These are phyloP conservation scores for Umbilicaria muhlenbergii DNA, from an alignment of 495 filamentous ascomycete genomes.

Conservation along the genomic window DNA sequence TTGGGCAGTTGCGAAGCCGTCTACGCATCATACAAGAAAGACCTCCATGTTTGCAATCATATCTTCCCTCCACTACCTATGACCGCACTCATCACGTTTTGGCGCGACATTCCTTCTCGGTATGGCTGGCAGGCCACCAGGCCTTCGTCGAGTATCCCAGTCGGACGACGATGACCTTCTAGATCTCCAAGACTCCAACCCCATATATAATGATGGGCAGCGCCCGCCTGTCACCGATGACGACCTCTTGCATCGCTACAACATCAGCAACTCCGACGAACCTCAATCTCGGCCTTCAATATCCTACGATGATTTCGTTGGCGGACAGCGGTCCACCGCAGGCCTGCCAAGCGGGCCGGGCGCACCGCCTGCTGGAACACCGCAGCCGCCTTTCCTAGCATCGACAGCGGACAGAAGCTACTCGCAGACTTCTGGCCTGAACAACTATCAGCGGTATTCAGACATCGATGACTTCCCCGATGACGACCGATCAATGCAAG, in stretches of 20 bases:
- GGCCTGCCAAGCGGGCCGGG: slow-evolving; percentile 37
- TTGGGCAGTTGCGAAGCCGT: no score
- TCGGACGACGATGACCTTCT: slow-evolving; percentile 51
- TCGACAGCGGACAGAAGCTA: slow-evolving; percentile 36
- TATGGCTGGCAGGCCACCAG: slow-evolving; percentile 59
- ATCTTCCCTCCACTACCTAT: no score
- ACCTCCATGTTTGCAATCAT: no score
- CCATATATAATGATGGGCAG: slow-evolving; percentile 56
- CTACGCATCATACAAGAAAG: no score
- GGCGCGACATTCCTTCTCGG: slow-evolving; percentile 12
- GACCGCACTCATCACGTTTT: no score
- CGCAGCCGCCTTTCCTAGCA: slow-evolving; percentile 32
- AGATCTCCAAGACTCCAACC: slow-evolving; percentile 54
- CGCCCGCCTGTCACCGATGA: slow-evolving; percentile 62
- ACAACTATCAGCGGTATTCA: slow-evolving; percentile 83
- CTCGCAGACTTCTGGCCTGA: slow-evolving; percentile 70
- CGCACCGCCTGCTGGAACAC: slow-evolving; percentile 5
- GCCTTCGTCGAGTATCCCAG: slow-evolving; percentile 40
- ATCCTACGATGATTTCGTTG: slow-evolving; percentile 92
- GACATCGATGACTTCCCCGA: slow-evolving; percentile 67
- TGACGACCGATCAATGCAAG: slow-evolving; percentile 52
- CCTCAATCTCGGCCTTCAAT: slow-evolving; percentile 61
- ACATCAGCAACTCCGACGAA: slow-evolving; percentile 46
- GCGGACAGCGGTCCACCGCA: slow-evolving; percentile 35
- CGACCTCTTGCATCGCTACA: slow-evolving; percentile 52